Base-by-base conservation (phyloP, 129 eudicot species). In the Pittosporum tobira region DNA sequence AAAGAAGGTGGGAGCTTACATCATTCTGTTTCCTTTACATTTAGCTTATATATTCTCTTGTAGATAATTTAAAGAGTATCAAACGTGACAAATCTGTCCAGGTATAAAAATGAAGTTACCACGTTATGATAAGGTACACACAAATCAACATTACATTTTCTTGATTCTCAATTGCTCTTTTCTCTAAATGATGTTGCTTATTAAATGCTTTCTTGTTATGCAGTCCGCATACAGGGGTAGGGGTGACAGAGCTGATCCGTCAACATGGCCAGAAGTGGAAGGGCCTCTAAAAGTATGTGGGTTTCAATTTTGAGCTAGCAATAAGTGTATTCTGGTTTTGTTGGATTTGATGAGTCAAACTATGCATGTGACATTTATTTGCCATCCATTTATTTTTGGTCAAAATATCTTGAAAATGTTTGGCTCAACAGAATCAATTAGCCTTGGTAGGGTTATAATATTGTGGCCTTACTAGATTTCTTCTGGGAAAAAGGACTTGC, bases 211-310 rank as follows among this genome's bases (percentile, higher is more conserved):
- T 67, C 70, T 7, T n/a, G n/a, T 15, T 1, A 22, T 75, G 77
- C 82, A 88, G 96, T 88, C 96, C 65, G 96, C 96, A 31, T 78
- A 73, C 69, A 88, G 48, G 64, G 96, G 96, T 65, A 77, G 89
- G 64, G 96, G 96, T 31, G 94, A 88, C 76, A 75, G 98, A 83
- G 89, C 90, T 13, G 96, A 91, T 64, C 88, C 90, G 56, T 78
- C 98, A 31, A 77, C 74, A 52, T 91, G 98, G 95, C 84, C 98
- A 51, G 96, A 91, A 68, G 83, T 86, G 73, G 96, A 91, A 82
- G 98, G 98, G 40, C 98, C 98, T 38, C 69, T 91, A 51, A 57
- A 83, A 58, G 98, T 91, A 68, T 42, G 89, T 59, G 23, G 29
- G 57, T 64, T 70, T 62, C 53, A 53, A 4, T 48, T 40, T 48